Conservation (phyloP, 2,329 filamentous ascomycete species). For the Aspergillus sp. region DNA sequence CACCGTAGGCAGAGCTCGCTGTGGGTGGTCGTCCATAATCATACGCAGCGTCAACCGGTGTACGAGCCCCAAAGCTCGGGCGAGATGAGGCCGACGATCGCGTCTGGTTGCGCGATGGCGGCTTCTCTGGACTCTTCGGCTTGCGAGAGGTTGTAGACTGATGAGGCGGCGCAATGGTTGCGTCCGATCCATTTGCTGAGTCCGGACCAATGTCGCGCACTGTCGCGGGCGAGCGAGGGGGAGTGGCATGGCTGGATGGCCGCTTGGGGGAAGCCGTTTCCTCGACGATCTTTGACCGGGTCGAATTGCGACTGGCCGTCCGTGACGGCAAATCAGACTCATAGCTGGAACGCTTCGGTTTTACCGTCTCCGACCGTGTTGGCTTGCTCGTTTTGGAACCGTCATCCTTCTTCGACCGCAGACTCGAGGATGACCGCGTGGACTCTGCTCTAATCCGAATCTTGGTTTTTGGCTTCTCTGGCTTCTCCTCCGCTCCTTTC, state of each 20-base stretch:
- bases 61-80: constrained; percentile 23
- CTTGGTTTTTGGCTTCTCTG: constrained; percentile 37
- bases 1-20: constrained; percentile 33
- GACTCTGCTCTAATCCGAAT: constrained; percentile 41
- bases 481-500: constrained; percentile 37
- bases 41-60: constrained; percentile 39
- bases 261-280: constrained; percentile 37
- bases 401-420: constrained; percentile 43
- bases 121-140: constrained; percentile 33
- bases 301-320: constrained; percentile 38
- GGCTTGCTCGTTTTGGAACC: constrained; percentile 39
- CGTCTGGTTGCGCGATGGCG: constrained; percentile 38
- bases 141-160: constrained; percentile 34
- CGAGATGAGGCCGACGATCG: constrained; percentile 35
- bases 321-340: constrained; percentile 38
- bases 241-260: constrained; percentile 34
- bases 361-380: constrained; percentile 41
- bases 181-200: constrained; percentile 47
- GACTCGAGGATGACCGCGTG: constrained; percentile 45
- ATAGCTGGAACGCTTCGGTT: constrained; percentile 36
- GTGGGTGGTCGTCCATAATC: constrained; percentile 36
- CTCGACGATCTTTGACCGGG: constrained; percentile 34
- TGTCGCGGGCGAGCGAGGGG: constrained; percentile 39
- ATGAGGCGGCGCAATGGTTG: constrained; percentile 49
- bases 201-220: constrained; percentile 37